Base-by-base conservation (phyloP, 257 asterid genomes). In the Nicotiana tabacum region DNA sequence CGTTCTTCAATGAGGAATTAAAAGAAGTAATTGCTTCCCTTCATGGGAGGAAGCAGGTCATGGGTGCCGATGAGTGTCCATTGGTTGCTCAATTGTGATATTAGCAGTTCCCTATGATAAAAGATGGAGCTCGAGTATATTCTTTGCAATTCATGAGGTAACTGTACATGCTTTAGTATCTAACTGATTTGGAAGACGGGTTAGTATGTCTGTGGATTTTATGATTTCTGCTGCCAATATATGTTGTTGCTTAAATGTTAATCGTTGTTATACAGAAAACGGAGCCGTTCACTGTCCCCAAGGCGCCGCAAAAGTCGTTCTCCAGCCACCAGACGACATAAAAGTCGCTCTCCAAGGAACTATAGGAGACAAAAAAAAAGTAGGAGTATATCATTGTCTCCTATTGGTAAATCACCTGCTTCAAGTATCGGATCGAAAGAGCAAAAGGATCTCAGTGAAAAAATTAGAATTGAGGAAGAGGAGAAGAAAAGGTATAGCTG, bases 121-220 rank as follows among this genome's bases (percentile, higher is more conserved):
- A 93, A 88, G 98, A 91, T 88, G 98, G 97, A 88, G 97, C 97
- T 77, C 94, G 86, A 90, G 97, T 96, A 90, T 87, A 90, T 86
- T 89, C 97, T 92, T 92, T 90, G 95, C 99, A 92, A 86, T 88
- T 78, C 91, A 90, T 92, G 98, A 94, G 99, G 99, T 96, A 94
- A 96, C 91, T 81, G 95, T 86, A 92, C 87, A 80, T 90, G 93
- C 89, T 90, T 92, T 87, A 87, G 69, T 80, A 57, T 84, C 78
- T 77, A 57, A 80, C 84, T 83, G 84, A 80, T 83, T 84, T 56
- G 66, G 83, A 91, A 64, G 90, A 89, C 77, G 88, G 90, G 92
- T 77, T 77, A 84, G 91, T 32, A 87, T 83, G 64, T 83, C 86
- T 82, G 89, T 85, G 39, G 83, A 82, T 85, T 82, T 81, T 77